Evolutionary conservation across 2,329 filamentous ascomycete genomes (phyloP).

Genomic region (Penicillium sp.): DNA sequence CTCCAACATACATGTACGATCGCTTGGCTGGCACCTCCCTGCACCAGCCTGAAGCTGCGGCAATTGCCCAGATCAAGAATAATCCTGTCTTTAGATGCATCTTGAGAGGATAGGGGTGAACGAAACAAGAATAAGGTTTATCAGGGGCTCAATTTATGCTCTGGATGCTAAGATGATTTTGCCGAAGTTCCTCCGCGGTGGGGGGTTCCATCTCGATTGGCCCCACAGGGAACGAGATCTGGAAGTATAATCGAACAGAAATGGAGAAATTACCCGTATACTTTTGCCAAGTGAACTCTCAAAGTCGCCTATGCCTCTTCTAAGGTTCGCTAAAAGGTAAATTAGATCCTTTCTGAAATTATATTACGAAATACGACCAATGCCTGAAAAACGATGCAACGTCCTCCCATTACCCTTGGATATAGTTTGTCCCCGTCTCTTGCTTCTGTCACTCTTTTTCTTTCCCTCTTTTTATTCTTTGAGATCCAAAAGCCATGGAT

Average conservation of each 20-base stretch:
- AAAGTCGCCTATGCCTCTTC: no score
- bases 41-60: conserved; percentile 9
- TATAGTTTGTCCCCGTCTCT: neutral
- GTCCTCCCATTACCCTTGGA: neutral
- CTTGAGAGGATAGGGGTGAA: neutral
- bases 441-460: neutral
- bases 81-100: conserved; percentile 13
- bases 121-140: neutral
- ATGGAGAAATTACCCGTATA: no score
- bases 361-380: no score
- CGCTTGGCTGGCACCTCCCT: conserved; percentile 12
- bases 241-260: no score
- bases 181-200: neutral
- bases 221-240: no score
- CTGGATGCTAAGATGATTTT: neutral
- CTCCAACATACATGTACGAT: conserved; percentile 35
- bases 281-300: no score
- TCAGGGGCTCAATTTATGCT: neutral
- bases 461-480: neutral
- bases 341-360: no score
- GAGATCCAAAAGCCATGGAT: conserved; percentile 4
- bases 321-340: no score
- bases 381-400: no score
- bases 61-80: conserved; percentile 10
- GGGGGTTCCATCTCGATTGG: no score